Evolutionary conservation across 345 rosid species (phyloP), one percentile per base, ranked within the genome.

Genomic region (thale cress (Arabidopsis thaliana)): DNA sequence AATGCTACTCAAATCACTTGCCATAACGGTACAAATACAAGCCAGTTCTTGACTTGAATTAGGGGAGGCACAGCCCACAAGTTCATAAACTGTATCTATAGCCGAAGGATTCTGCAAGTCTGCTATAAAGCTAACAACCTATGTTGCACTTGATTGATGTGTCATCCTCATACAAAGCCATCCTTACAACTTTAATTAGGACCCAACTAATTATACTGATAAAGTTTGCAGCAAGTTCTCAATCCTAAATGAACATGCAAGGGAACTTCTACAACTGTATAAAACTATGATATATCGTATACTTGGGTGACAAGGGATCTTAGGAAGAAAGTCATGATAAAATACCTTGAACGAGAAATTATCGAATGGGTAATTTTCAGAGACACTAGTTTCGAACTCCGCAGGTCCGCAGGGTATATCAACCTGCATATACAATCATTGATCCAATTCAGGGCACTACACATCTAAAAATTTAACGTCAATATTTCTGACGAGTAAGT

Each of bases 261-360:
- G 34, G 56, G 22, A 58, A 32, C 12, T 61, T 74, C 40, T 48
- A 37, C 41, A 57, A 45, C 50, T 74, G 34, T 66, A 48, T 30
- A 28, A 58, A 4, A 13, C 45, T 67, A 59, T 42, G 53, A 75
- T 9, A n/a, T 30, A 49, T 75, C 25, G 7, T 67, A 24, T 52
- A 50, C 40, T 41, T 60, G 49, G 48, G 8, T 36, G 46, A 67
- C 62, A 60, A 59, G 49, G 58, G 40, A 32, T 68, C 20, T 60
- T 60, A 8, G 30, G 14, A 42, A 36, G 40, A 68, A 65, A 66
- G 68, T 56, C 16, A 38, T 37, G 40, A 74, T 4, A 68, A 1
- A 45, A n/a, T 90, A 92, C 99, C 99, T 95, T 95, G 58, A 86
- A 89, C 10, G 97, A 94, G 83, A 92, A 94, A 71, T 92, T 90